Base-by-base conservation (phyloP, 176 grass and related monocot genomes). In the Phyllostachys edulis region DNA sequence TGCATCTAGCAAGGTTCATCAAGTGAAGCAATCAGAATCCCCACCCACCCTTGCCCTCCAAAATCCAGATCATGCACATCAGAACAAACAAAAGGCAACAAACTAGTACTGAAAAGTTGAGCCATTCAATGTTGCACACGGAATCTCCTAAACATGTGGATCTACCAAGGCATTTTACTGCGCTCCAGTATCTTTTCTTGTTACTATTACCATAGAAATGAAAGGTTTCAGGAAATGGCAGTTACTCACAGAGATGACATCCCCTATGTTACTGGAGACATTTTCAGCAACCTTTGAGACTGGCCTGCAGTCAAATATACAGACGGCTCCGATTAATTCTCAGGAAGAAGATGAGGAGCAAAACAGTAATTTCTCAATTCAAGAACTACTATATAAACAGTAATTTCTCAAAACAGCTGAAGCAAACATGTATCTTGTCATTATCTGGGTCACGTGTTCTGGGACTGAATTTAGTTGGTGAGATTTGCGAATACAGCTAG, bases 241-340 rank as follows among this genome's bases (percentile, higher is more conserved):
- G 64, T 44, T 39, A 91, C 94, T 91, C 81, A 97, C 94, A 80
- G 85, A 85, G 69, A 97, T 64, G 89, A 86, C 90, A 59, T 85
- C 92, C 8, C 91, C 94, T 62, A 93, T 87, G 70, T 94, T 94
- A 77, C 42, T 84, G 44, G 94, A 97, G 85, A 92, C 89, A 38
- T 94, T 97, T 87, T 90, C 89, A 56, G 91, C 94, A 42, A 85
- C 83, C 72, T 92, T 90, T 47, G 91, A 79, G 84, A 91, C 82
- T 61, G 89, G 90, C 94, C 94, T 97, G 84, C 75, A 59, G 69
- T 67, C 12, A 84, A 65, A 62, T 29, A 24, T 3, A 55, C 34
- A 39, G 17, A 44, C 2, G 7, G 4, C 47, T 11, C 1, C 15
- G 24, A 0, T 41, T n/a, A 82, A 18, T 21, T 42, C 5, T 71